Evolutionary conservation across 2,329 filamentous ascomycete species (phyloP), one percentile per base, ranked within the genome.

Genomic region (Cordyceps pruinosa): DNA sequence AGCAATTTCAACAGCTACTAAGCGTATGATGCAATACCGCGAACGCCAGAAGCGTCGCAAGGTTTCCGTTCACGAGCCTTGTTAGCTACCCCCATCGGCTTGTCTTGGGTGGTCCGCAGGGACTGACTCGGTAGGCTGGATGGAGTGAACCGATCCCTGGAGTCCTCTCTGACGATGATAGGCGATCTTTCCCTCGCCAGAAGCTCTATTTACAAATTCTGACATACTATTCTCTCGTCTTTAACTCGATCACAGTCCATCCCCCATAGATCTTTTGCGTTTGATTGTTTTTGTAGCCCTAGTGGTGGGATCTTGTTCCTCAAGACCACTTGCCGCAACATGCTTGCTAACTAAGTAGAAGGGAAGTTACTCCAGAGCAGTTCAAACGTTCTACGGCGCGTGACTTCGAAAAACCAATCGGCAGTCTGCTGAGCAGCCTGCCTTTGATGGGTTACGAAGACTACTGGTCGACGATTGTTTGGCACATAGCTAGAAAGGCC

Each of bases 11-110:
- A 45, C 51, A 73, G 71, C 71, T 51, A 57, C 62, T 19, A 73
- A 73, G 59, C 65, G 71, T 35, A 61, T 60, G n/a, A 52, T 68
- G 45, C 71, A 73, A 60, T 72, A 70, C 58, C 69, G 65, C 25
- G 69, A 73, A 26, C 69, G 72, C 55, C 65, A 66, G 50, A 71
- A 73, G 47, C 66, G 72, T 48, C 65, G 70, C 56, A 70, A 69
- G 63, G 69, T 25, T 50, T 56, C 37, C 37, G 26, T 48, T n/a
- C 17, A 55, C n/a, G 32, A 54, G 34, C 35, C n/a, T 34, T 35
- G 25, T 34, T 34, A n/a, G 21, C 13, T 25, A n/a, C 17, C 8
- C 2, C n/a, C 35, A n/a, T 35, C 2, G 54, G 37, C 6, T 35
- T 35, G 42, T 55, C 52, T 55, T 39, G 23, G 23, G 23, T 25